A percentile compares a stretch with the other conserved stretches of the same genome.
phyloP scores from a whole-genome alignment of 768 basidiomycete species.

The Podaxis sp. region DNA sequence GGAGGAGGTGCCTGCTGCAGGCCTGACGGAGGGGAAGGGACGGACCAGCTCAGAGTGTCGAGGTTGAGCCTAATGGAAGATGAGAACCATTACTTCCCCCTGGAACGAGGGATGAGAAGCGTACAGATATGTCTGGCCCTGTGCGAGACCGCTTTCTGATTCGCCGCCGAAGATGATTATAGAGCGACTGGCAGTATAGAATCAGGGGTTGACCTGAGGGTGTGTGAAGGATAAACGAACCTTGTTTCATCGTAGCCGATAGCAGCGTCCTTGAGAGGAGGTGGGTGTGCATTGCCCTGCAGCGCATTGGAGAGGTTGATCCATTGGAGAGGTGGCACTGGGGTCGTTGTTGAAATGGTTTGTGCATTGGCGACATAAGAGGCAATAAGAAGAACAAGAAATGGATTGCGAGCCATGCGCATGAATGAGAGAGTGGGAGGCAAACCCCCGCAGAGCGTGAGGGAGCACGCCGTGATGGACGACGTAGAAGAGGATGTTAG shows the following conservation, averaged over 20 bases:
- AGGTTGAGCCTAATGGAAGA: conserved; percentile 54
- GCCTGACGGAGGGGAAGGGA: conserved; percentile 48
- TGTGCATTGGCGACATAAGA: conserved; percentile 34
- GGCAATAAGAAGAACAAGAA: conserved; percentile 26
- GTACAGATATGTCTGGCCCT: conserved; percentile 68
- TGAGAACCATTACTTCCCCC: conserved; percentile 11
- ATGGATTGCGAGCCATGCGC: conserved; percentile 31
- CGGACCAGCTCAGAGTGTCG: conserved; percentile 57
- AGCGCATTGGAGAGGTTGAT: conserved; percentile 64
- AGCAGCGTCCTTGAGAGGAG: conserved; percentile 67
- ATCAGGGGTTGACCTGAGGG: conserved; percentile 21
- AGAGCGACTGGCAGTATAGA: conserved; percentile 42
- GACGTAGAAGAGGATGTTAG: conserved; percentile 5
- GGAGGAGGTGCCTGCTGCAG: conserved; percentile 52
- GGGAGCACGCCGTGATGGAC: conserved; percentile 15
- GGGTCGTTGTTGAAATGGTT: conserved; percentile 48
- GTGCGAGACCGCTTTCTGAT: conserved; percentile 60
- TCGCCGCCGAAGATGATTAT: conserved; percentile 77
- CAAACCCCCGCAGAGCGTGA: conserved; percentile 12
- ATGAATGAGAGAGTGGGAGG: conserved; percentile 7
- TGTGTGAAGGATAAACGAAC: conserved; percentile 20
- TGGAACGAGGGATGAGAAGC: conserved; percentile 20
- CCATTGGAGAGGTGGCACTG: conserved; percentile 71
- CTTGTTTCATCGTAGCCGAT: conserved; percentile 60
- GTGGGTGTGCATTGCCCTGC: conserved; percentile 51